Evolutionary conservation across 2,329 filamentous ascomycete genomes (phyloP), one percentile per base, ranked within the genome.

Genomic region (Parasarocladium wereldwijsianum): DNA sequence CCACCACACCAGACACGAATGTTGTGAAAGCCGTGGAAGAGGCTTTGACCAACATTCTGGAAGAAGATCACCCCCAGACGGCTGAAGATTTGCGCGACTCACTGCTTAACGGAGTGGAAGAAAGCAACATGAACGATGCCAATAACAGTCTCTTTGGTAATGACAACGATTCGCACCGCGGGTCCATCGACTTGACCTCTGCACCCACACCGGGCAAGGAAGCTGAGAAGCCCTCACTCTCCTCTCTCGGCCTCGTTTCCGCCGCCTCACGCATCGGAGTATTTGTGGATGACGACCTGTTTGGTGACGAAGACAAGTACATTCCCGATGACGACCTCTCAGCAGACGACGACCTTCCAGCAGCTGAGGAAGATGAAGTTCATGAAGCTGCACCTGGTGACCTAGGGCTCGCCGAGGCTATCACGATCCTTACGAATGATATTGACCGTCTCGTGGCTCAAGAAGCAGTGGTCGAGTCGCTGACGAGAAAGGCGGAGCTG

Each of bases 331-430:
- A 93, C 43, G 75, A 78, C 31, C 82, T 85, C 29, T 83, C 87
- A 34, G 65, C 66, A 1, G 70, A 74, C 8, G 64, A 63, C 14
- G 61, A 62, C 13, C 60, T 60, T 3, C 60, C 64, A 9, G 61
- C 63, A 4, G 70, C 74, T 26, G 65, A 74, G 4, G 71, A 78
- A 9, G 85, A 94, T 38, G 78, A 85, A 40, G 84, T 98, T 7
- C 84, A 93, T 41, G 81, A 93, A 60, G 92, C 90, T 24, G 87
- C 85, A 0, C 90, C 92, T 2, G 90, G 90, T 21, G 90, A 98
- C 49, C 66, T 98, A 3, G 90, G 90, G 1, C 57, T 98, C 19
- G 83, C 85, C 1, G 92, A 98, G 56, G 87, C 92, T 8, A 93
- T 98, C 39, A 76, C 82, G 24, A 76, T 70, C 2, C 64, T 98